Conservation (phyloP, 73 alveolate species). For the Breviolum minutum region DNA sequence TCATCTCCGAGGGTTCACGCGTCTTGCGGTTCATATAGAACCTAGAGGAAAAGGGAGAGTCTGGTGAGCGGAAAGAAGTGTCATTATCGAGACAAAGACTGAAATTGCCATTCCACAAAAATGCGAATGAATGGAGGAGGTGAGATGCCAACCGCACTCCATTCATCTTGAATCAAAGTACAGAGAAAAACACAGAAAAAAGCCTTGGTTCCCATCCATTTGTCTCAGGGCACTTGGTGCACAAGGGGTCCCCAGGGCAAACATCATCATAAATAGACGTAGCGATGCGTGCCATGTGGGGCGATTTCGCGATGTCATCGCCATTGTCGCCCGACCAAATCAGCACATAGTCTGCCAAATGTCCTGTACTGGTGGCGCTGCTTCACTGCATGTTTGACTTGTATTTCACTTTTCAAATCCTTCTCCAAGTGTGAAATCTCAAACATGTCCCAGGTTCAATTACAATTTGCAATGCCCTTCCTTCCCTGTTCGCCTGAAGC, state of each 20-base stretch:
- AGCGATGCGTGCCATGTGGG: conserved; percentile 94
- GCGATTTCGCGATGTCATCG: conserved; percentile 85
- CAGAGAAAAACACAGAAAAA: too few species aligned
- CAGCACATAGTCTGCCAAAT: conserved; percentile 90
- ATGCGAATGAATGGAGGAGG: too few species aligned
- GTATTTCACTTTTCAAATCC: too few species aligned
- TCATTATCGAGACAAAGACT: too few species aligned
- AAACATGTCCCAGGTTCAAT: too few species aligned
- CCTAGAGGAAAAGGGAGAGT: not conserved
- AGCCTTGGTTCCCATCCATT: not conserved
- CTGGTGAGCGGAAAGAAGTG: too few species aligned
- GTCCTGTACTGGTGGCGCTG: not conserved
- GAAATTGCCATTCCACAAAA: not conserved
- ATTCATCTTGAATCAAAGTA: too few species aligned
- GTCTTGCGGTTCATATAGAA: conserved; percentile 70
- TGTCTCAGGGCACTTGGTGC: not conserved
- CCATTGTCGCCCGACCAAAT: conserved; percentile 82
- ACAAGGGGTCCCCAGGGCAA: conserved; percentile 66
- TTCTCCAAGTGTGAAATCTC: too few species aligned
- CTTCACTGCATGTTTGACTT: too few species aligned
- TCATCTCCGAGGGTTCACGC: conserved; percentile 55
- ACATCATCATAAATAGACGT: conserved; percentile 46
- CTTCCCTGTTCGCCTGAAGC: too few species aligned
- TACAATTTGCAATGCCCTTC: too few species aligned
- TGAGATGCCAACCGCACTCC: too few species aligned